Base-by-base conservation (phyloP, 2,329 filamentous ascomycete species). In the Cordyceps cicadae region DNA sequence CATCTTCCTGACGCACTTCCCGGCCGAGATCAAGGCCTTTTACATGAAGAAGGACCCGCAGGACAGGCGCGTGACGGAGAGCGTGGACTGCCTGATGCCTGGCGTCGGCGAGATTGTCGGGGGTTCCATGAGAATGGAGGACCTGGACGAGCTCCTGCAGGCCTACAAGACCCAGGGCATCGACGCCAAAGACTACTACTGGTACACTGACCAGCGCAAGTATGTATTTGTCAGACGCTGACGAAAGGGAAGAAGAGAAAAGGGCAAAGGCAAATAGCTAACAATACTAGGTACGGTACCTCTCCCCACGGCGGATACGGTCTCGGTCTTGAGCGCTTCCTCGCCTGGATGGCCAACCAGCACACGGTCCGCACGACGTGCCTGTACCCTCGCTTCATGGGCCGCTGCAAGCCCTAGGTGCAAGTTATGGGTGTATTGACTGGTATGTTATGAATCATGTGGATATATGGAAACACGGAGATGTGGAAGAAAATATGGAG, bases 151-250 rank as follows among this genome's bases (percentile, higher is more conserved):
- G 80, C 79, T 97, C 66, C 87, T 97, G 81, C 87, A 82, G 26
- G 94, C 90, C 1, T 99, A 95, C 74, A 86, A 91, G 75, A 85
- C 88, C 64, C 89, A 97, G 76, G 88, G 87, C 46, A 95, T 97
- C 73, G 86, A 90, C 68, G 85, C 92, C 21, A 84, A 83, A 67
- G 87, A 88, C 51, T 97, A 97, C 78, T 97, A 95, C 82, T 99
- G 94, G 94, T 99, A 97, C 79, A 95, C 92, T 37, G 94, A 97
- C 77, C 92, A 96, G 83, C 83, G 92, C 72, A 96, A 94, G 90
- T 92, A 77, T 80, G 87, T 85, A 63, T 53, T 50, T 39, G 52
- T 12, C 54, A 5, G 32, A 46, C 12, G 2, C 2, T 45, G 2
- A 34, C 9, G 14, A 2, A 12, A n/a, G 4, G 39, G 15, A 43